Conservation (phyloP, 179 eudicot genomes). For the Drosera spatulata region DNA sequence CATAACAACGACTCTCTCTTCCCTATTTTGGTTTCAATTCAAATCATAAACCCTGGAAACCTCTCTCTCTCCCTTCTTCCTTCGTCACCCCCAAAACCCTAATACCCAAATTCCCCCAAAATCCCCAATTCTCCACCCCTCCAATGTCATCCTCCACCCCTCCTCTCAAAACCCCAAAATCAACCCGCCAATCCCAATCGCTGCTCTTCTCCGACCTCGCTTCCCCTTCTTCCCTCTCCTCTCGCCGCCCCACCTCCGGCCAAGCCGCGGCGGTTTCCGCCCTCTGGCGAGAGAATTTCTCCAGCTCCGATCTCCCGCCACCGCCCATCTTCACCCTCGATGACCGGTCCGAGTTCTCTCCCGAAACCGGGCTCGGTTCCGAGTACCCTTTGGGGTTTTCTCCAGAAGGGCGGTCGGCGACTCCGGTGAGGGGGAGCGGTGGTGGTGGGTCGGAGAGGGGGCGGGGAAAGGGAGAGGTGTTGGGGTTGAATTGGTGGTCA, state of each 20-base stretch:
- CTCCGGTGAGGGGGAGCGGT: slow-evolving; percentile 37
- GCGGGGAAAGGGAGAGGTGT: slow-evolving; percentile 27
- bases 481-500: slow-evolving; percentile 72
- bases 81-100: no score
- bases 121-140: no score
- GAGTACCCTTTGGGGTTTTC: slow-evolving; percentile 53
- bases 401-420: slow-evolving; percentile 53
- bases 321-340: slow-evolving; percentile 89
- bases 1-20: no score
- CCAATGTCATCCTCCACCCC: no score
- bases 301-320: slow-evolving; percentile 84
- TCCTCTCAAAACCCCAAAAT: no score
- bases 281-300: slow-evolving; percentile 86
- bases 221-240: no score
- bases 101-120: no score
- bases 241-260: slow-evolving; percentile 46
- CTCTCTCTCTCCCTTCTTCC: no score
- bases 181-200: no score
- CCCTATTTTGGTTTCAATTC: no score
- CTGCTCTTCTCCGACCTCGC: no score
- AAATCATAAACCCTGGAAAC: no score
- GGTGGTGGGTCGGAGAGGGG: slow-evolving; percentile 37
- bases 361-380: slow-evolving; percentile 68
- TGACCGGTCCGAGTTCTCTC: slow-evolving; percentile 80
- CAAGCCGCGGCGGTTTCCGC: slow-evolving; percentile 98